Evolutionary conservation across 1,284 basidiomycete species (phyloP).

Genomic region (Kwoniella shivajii): DNA sequence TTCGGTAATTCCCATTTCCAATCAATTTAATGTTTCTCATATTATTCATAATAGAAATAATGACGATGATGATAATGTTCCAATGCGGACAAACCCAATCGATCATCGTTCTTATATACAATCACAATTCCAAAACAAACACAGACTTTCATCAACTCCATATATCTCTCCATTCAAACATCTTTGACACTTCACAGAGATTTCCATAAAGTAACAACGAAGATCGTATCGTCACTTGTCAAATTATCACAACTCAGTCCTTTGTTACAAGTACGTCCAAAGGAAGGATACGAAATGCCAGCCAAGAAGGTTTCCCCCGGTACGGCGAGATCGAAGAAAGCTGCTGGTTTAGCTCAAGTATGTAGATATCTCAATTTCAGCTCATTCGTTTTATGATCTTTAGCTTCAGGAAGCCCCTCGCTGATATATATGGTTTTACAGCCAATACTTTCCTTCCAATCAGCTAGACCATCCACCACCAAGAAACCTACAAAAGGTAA

Average conservation of each 20-base stretch:
- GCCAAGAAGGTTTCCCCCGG: slow-evolving; percentile 5
- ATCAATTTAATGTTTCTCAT: no score
- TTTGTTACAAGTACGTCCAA: no score
- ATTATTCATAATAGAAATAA: not conserved
- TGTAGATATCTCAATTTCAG: not conserved
- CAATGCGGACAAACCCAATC: no score
- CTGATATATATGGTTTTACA: no score
- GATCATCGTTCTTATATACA: no score
- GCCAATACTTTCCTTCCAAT: slow-evolving; percentile 22
- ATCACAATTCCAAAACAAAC: no score
- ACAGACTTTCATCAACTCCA: not conserved
- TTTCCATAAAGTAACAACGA: not conserved
- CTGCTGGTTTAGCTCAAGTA: slow-evolving; percentile 19
- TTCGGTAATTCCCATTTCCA: slow-evolving; percentile 4
- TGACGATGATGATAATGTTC: not conserved
- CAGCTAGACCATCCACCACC: slow-evolving; percentile 14
- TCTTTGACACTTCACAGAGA: not conserved
- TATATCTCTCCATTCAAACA: not conserved
- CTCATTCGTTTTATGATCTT: not conserved
- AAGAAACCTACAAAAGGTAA: slow-evolving; percentile 7
- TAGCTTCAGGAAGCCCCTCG: no score
- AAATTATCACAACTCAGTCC: not conserved
- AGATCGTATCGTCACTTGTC: not conserved
- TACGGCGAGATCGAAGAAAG: slow-evolving; percentile 10
- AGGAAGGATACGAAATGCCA: no score